A percentile compares a stretch with the other conserved stretches of the same genome.
phyloP scores from a whole-genome alignment of 805 yeast species.

The Candida jianshihensis region DNA sequence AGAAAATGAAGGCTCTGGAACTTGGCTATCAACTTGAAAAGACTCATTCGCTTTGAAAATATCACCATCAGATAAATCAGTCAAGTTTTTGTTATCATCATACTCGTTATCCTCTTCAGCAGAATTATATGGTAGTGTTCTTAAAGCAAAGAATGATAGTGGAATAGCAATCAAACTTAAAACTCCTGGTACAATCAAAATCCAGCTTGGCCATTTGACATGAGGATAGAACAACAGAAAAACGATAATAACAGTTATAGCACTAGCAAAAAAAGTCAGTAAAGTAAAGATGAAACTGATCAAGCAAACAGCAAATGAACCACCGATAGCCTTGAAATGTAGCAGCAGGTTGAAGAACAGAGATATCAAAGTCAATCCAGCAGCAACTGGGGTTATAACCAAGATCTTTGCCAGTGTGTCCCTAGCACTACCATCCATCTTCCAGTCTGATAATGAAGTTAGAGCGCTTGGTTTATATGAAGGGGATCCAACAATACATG shows the following conservation, averaged over 20 bases:
- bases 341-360: slow-evolving; percentile 30
- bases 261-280: slow-evolving; percentile 46
- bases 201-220: slow-evolving; percentile 68
- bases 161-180: slow-evolving; percentile 46
- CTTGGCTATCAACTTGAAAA: slow-evolving; percentile 9
- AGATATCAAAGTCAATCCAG: slow-evolving; percentile 49
- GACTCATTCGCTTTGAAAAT: slow-evolving; percentile 11
- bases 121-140: slow-evolving; percentile 11
- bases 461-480: slow-evolving; percentile 27
- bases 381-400: slow-evolving; percentile 59
- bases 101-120: slow-evolving; percentile 10
- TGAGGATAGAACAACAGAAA: slow-evolving; percentile 59
- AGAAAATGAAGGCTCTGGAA: slow-evolving; percentile 10
- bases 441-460: slow-evolving; percentile 38
- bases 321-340: slow-evolving; percentile 22
- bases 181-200: slow-evolving; percentile 60
- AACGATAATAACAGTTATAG: slow-evolving; percentile 46
- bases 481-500: slow-evolving; percentile 41
- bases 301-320: slow-evolving; percentile 27
- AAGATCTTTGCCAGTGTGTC: slow-evolving; percentile 46
- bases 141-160: slow-evolving; percentile 35
- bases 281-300: slow-evolving; percentile 39
- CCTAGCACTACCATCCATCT: slow-evolving; percentile 38
- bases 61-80: slow-evolving; percentile 20
- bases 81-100: slow-evolving; percentile 13